Evolutionary conservation across 2,329 filamentous ascomycete species (phyloP).

Genomic region (Diplodia corticola): DNA sequence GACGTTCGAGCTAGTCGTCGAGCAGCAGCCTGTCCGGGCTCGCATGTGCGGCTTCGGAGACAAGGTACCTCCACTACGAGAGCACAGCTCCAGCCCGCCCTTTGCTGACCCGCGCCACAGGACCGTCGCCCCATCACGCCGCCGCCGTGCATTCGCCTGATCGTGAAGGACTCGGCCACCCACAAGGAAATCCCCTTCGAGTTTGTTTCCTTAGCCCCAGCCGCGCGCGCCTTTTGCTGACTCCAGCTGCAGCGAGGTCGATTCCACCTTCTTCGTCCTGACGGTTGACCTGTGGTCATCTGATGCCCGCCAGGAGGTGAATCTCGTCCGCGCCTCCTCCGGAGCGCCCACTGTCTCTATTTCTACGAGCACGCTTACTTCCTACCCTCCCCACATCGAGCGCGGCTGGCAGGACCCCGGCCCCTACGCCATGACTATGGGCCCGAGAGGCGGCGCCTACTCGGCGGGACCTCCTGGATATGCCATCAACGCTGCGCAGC

Average conservation of each 20-base stretch:
- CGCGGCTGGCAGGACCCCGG: conserved; percentile 28
- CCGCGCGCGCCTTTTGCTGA: neutral
- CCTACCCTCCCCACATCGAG: conserved; percentile 62
- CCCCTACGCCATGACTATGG: conserved; percentile 12
- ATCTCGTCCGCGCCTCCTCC: conserved; percentile 65
- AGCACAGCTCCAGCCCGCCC: neutral
- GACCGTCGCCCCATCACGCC: conserved; percentile 95
- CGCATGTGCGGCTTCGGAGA: conserved; percentile 99
- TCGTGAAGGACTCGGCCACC: conserved; percentile 72
- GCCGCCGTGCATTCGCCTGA: conserved; percentile 83
- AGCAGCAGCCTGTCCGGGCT: conserved; percentile 88
- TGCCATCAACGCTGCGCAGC: neutral
- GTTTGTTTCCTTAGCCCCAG: conserved; percentile 49
- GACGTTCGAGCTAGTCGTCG: conserved; percentile 65
- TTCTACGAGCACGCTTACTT: conserved; percentile 74
- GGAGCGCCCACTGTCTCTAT: conserved; percentile 69
- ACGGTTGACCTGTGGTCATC: conserved; percentile 69
- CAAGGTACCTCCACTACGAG: conserved; percentile 61
- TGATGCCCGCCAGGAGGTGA: conserved; percentile 63
- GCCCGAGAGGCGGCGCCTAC: conserved; percentile 3
- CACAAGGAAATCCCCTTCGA: conserved; percentile 81
- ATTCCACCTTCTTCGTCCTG: conserved; percentile 67
- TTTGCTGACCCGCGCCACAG: conserved; percentile 46
- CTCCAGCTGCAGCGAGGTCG: conserved; percentile 59
- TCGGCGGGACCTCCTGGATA: neutral